These are phyloP conservation scores for Aspergillus olivimuriae DNA, from an alignment of 495 filamentous ascomycete species.

Conservation along the genomic window DNA sequence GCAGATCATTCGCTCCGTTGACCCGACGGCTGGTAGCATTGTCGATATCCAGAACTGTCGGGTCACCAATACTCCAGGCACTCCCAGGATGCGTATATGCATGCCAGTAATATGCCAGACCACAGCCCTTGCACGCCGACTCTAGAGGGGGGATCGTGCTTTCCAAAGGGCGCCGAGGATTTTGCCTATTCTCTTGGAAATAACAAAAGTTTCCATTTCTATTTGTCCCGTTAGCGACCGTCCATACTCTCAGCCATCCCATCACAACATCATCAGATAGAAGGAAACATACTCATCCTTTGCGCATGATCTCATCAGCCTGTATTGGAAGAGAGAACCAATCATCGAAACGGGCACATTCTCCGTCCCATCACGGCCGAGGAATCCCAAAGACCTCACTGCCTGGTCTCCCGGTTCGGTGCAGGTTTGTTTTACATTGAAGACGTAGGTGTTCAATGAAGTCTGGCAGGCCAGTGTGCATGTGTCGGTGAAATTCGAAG, in stretches of 20 bases:
- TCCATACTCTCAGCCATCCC: not conserved
- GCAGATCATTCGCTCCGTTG: not conserved
- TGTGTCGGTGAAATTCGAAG: constrained; percentile 17
- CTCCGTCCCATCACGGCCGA: not conserved
- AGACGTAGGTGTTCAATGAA: constrained; percentile 21
- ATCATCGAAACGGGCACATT: constrained; percentile 18
- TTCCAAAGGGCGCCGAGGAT: no score
- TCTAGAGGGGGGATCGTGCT: not conserved
- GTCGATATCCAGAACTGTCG: not conserved
- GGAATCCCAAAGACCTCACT: not conserved
- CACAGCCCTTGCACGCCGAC: constrained; percentile 4
- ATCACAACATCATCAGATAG: no score
- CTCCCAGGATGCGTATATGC: constrained; percentile 7
- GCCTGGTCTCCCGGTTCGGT: constrained; percentile 19
- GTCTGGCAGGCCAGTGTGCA: constrained; percentile 23
- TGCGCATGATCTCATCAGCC: constrained; percentile 19
- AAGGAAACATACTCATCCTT: constrained; percentile 14
- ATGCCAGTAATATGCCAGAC: constrained; percentile 6
- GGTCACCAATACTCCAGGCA: constrained; percentile 3
- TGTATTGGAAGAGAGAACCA: constrained; percentile 25
- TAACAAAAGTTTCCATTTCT: constrained; percentile 5
- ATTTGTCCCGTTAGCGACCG: not conserved
- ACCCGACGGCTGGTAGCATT: not conserved
- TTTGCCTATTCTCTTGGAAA: no score
- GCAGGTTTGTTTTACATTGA: constrained; percentile 21